Evolutionary conservation across 495 filamentous ascomycete species (phyloP).

Genomic region (Trypethelium eluteriae): DNA sequence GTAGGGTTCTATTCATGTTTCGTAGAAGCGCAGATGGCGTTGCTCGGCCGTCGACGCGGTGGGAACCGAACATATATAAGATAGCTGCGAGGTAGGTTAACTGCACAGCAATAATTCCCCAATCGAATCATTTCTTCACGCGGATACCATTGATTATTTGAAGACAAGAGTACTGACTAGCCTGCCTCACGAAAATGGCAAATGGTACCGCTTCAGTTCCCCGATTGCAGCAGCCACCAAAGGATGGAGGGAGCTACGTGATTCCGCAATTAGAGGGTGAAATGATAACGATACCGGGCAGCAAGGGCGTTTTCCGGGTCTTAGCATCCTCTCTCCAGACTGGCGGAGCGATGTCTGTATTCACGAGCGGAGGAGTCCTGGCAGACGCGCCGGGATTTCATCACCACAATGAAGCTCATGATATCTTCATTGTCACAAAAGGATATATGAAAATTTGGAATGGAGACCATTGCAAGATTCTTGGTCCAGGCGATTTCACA

Average conservation of each 20-base stretch:
- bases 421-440: conserved; percentile 19
- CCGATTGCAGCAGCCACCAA: conserved; percentile 3
- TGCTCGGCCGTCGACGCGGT: neutral
- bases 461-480: conserved; percentile 17
- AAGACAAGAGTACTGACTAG: neutral
- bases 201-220: neutral
- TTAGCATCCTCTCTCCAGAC: conserved; percentile 10
- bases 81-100: neutral
- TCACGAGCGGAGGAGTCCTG: conserved; percentile 11
- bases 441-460: conserved; percentile 21
- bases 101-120: neutral
- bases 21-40: neutral
- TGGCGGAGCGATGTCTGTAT: conserved; percentile 12
- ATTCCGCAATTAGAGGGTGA: conserved; percentile 15
- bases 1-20: neutral
- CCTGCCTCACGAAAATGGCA: neutral
- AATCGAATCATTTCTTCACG: too few relatives aligned
- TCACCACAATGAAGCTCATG: conserved; percentile 17
- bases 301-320: conserved; percentile 12
- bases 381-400: conserved; percentile 14
- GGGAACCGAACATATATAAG: neutral
- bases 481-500: conserved; percentile 19
- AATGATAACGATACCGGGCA: conserved; percentile 7
- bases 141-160: too few relatives aligned
- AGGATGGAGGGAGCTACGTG: conserved; percentile 9